Conservation (phyloP, 2,329 filamentous ascomycete genomes). For the Aspergillus arachidicola region DNA sequence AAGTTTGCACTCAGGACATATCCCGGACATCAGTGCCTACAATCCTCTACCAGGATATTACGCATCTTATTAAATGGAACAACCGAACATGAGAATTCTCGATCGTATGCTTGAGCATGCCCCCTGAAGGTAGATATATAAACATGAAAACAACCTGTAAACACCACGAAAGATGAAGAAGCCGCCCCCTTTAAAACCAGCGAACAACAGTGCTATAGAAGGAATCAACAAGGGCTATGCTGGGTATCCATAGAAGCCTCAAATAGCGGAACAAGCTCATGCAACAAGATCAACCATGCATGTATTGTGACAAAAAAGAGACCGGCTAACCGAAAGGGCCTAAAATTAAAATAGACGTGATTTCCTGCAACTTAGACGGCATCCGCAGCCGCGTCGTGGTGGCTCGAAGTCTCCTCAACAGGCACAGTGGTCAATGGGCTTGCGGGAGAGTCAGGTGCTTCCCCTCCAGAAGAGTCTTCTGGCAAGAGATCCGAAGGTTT, state of each 20-base stretch:
- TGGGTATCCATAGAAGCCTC: conserved; percentile 34
- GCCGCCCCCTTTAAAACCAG: neutral
- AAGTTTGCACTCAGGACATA: neutral
- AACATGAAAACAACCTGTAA: neutral
- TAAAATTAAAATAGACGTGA: neutral
- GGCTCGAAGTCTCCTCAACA: conserved; percentile 6
- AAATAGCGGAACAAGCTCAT: conserved; percentile 13
- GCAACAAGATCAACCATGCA: neutral
- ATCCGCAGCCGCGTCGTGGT: neutral
- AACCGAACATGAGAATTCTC: conserved; percentile 4
- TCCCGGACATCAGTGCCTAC: neutral
- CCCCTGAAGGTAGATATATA: neutral
- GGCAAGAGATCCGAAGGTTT: conserved; percentile 16
- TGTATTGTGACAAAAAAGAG: conserved; percentile 2
- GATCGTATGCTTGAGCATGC: conserved; percentile 11
- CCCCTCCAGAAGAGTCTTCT: conserved; percentile 34
- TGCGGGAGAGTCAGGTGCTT: conserved; percentile 29
- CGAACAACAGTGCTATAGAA: conserved; percentile 9
- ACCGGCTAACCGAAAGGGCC: neutral
- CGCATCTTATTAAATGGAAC: neutral
- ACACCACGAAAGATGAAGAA: conserved; percentile 2
- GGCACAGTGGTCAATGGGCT: conserved; percentile 19
- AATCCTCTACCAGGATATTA: neutral
- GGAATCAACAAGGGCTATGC: conserved; percentile 23
- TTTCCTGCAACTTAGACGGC: neutral